Percentiles rank a stretch among this genome's conserved stretches.
These are phyloP conservation scores for Celoporthe dispersa DNA, from an alignment of 2,329 filamentous ascomycete species.

Conservation along the genomic window DNA sequence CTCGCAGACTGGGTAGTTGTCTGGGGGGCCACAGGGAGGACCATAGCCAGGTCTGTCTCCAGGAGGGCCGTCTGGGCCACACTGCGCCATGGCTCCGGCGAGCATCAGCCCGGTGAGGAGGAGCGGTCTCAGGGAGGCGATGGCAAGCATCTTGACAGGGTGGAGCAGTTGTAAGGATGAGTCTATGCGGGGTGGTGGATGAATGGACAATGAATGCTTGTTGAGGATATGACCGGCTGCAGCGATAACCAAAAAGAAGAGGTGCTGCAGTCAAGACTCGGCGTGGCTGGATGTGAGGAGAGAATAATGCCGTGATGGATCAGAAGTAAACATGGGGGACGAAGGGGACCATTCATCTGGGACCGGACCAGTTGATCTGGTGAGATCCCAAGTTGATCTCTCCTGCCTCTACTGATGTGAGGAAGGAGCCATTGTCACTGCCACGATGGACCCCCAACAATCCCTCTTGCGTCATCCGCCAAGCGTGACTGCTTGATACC, in stretches of 20 bases:
- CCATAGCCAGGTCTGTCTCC: background rate
- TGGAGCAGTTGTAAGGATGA: background rate
- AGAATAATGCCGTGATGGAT: background rate
- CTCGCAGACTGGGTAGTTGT: background rate
- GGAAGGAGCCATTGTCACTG: background rate
- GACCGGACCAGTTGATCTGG: background rate
- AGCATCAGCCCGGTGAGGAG: conserved; percentile 12
- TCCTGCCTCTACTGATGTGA: background rate
- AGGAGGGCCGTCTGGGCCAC: background rate
- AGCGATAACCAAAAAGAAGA: background rate
- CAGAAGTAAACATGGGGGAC: background rate
- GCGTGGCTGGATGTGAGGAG: background rate
- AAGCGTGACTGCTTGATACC: background rate
- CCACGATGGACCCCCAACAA: background rate
- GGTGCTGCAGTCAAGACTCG: background rate
- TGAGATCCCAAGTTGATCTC: background rate
- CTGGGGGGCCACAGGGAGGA: background rate
- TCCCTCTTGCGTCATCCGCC: background rate
- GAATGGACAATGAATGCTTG: background rate
- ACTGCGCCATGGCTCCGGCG: conserved; percentile 4
- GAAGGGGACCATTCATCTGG: background rate
- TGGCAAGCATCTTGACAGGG: background rate
- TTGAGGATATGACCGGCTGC: background rate
- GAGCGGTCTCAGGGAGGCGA: background rate
- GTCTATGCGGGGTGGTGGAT: too few species aligned